Evolutionary conservation across 2,329 filamentous ascomycete species (phyloP).

Genomic region (Aspergillus sojae): DNA sequence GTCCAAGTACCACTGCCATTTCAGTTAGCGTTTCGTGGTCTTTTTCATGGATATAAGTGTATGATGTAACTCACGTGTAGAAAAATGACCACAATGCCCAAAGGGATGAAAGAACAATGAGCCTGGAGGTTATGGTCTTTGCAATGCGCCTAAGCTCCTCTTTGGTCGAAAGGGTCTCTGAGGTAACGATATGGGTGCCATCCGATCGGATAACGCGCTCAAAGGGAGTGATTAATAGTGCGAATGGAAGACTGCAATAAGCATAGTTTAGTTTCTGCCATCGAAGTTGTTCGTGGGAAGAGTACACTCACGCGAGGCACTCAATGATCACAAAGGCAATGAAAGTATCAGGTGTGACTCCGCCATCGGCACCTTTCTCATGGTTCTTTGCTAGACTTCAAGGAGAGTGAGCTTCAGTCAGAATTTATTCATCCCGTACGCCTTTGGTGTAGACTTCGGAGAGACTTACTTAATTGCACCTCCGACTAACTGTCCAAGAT

Average conservation of each 20-base stretch:
- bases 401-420: not conserved
- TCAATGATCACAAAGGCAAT: constrained; percentile 53
- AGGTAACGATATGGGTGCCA: constrained; percentile 46
- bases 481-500: constrained; percentile 51
- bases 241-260: constrained; percentile 44
- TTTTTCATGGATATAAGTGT: not conserved
- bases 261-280: no score
- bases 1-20: constrained; percentile 47
- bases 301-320: constrained; percentile 41
- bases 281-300: no score
- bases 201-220: constrained; percentile 51
- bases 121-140: constrained; percentile 42
- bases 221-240: constrained; percentile 50
- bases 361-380: constrained; percentile 38
- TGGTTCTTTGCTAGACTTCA: constrained; percentile 42
- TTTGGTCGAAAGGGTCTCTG: constrained; percentile 45
- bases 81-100: constrained; percentile 54
- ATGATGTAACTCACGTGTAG: constrained; percentile 35
- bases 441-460: not conserved
- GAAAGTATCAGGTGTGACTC: constrained; percentile 50
- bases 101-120: constrained; percentile 43
- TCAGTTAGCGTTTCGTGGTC: not conserved
- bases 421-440: not conserved
- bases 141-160: constrained; percentile 45
- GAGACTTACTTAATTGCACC: constrained; percentile 48